Base-by-base conservation (phyloP, 331 rosid species). In the Ulmus americana region DNA sequence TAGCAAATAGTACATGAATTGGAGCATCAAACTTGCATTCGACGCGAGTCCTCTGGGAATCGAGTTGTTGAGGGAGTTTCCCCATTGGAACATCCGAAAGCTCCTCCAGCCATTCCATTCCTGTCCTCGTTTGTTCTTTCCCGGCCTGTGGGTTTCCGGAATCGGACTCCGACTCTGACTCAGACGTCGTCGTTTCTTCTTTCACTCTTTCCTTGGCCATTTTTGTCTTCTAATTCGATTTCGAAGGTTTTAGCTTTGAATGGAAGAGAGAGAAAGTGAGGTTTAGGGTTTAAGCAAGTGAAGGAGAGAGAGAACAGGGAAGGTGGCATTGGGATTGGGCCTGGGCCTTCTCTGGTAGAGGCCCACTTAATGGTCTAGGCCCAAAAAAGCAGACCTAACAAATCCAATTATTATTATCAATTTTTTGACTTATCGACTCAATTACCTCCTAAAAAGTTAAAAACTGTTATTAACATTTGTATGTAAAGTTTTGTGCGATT, bases 11-110 rank as follows among this genome's bases (percentile, higher is more conserved):
- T 82, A 92, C 98, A 68, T 94, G 88, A 65, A 63, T 59, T 50
- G 97, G 97, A 69, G 99, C 97, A 64, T 90, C 97, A 18, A 14
- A 77, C 45, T 74, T 89, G 82, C 95, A 89, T 52, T 89, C 74
- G 52, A 86, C 97, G 2, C 94, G 95, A 0, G 97, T 85, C 69
- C 77, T 82, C 69, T 82, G 79, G 7, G 87, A 79, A 8, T 90
- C 86, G 4, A 94, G 67, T 16, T 75, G 85, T 0, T 90, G 80
- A 20, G 97, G 88, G 10, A 94, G 84, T 40, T 82, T 80, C 47
- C 75, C 76, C 72, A 65, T 65, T 3, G 99, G 99, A 40, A 94
- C 86, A 60, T 69, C 76, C 1, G 90, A 77, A 64, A 94, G 90
- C 74, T 71, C 80, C 86, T 85, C 62, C 6, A 94, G 80, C 82